Evolutionary conservation across 805 yeast genomes (phyloP), one percentile per base, ranked within the genome.

Genomic region (Hyphopichia homilentoma): DNA sequence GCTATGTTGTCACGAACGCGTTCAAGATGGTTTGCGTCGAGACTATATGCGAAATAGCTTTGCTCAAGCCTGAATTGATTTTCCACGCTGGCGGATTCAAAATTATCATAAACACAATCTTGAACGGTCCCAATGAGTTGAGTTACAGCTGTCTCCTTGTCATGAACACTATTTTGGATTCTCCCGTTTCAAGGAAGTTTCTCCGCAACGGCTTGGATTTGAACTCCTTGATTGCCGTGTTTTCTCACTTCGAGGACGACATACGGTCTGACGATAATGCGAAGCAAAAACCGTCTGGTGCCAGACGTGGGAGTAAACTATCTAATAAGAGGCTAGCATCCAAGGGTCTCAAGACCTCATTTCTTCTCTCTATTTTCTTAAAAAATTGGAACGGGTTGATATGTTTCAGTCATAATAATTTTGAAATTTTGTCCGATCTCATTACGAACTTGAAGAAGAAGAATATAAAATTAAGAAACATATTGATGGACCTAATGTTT

Each of bases 311-410:
- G 15, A 18, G 22, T 9, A 27, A 27, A 27, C 20, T 23, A 16
- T 12, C 13, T 16, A 27, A 18, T 18, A 27, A 18, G 20, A 16
- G 30, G 7, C 70, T 70, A 36, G 57, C 65, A 18, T 81, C 76
- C 23, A 75, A 70, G 41, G 59, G 87, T 18, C 82, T 81, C 36
- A 73, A 70, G 37, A 63, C 77, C 9, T 75, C 88, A 0, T 68
- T 73, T 26, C 64, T 86, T 6, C 53, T 90, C 2, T 60, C 83
- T 0, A 52, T 73, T 4, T 59, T 85, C 16, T 57, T 90, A 30
- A 83, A 85, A 39, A 70, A 78, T 21, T 81, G 90, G 77, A 68
- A 83, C 8, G 99, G 98, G 0, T 48, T 88, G 7, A 69, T 81
- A 38, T 74, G 81, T 11, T 74, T 81, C 44, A 70, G 83, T 1